A percentile compares a stretch with the other conserved stretches of the same genome.
These are phyloP conservation scores for Neurospora sp. DNA, from an alignment of 495 filamentous ascomycete genomes.

Conservation along the genomic window DNA sequence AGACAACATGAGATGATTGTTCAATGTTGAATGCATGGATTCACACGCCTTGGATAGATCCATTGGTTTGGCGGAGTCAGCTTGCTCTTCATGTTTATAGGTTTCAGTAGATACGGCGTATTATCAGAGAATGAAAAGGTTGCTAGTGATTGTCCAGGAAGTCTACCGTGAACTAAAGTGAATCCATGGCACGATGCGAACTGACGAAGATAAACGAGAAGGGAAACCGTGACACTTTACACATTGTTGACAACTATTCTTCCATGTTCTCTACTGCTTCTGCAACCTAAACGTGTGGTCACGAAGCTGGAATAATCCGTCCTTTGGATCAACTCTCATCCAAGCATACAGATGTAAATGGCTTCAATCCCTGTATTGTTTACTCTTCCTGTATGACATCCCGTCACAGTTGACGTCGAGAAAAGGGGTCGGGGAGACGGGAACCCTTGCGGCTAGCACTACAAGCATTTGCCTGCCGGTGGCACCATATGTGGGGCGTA, in stretches of 20 bases:
- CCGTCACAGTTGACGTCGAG: background rate
- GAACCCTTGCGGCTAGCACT: background rate
- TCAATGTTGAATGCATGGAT: background rate
- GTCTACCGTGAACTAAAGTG: too few relatives aligned
- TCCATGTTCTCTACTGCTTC: too few relatives aligned
- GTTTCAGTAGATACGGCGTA: background rate
- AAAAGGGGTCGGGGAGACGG: background rate
- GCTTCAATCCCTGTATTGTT: background rate
- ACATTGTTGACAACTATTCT: too few relatives aligned
- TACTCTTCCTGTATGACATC: background rate
- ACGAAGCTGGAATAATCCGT: too few relatives aligned
- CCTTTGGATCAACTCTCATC: too few relatives aligned
- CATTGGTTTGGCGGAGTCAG: background rate
- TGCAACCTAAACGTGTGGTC: too few relatives aligned
- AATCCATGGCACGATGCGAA: too few relatives aligned
- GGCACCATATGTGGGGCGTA: background rate
- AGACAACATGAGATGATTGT: background rate
- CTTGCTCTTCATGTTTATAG: background rate
- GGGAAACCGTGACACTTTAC: too few relatives aligned
- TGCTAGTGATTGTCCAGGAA: too few relatives aligned
- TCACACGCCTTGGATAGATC: background rate
- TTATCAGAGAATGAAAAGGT: too few relatives aligned
- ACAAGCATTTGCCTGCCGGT: background rate
- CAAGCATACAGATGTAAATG: background rate
- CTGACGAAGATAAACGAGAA: too few relatives aligned